phyloP scores from a whole-genome alignment of 306 rosid genomes.

The Vigna unguiculata region DNA sequence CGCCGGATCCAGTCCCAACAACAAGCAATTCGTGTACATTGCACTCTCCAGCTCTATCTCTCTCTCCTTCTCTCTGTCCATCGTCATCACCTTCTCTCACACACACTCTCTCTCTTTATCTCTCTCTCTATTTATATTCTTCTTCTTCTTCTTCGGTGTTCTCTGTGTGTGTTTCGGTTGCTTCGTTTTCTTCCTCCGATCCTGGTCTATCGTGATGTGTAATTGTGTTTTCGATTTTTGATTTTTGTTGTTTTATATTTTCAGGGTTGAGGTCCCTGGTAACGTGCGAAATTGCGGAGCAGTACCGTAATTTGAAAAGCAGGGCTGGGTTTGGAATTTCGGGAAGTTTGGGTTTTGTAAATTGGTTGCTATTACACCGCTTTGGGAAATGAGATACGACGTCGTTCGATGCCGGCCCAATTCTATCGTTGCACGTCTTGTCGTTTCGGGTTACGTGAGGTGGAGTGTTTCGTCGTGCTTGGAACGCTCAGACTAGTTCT shows the following conservation, averaged over 20 bases:
- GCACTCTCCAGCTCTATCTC: constrained; percentile 99
- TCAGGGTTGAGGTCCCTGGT: constrained; percentile 46
- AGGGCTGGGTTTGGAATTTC: constrained; percentile 33
- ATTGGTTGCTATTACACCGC: background rate
- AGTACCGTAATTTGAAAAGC: constrained; percentile 47
- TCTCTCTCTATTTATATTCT: background rate
- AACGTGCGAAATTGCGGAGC: constrained; percentile 40
- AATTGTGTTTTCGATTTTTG: background rate
- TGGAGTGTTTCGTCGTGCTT: background rate
- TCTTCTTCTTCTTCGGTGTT: background rate
- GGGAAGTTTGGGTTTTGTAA: background rate
- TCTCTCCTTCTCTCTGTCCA: constrained; percentile 99
- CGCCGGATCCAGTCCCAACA: constrained; percentile 96
- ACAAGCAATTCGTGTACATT: constrained; percentile 97
- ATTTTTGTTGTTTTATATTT: background rate
- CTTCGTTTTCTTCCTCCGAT: constrained; percentile 41
- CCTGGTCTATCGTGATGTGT: constrained; percentile 29
- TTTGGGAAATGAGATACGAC: background rate
- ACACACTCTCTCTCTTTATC: background rate
- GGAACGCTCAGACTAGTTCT: background rate
- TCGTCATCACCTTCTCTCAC: constrained; percentile 76
- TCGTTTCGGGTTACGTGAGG: constrained; percentile 29
- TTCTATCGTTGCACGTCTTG: constrained; percentile 16
- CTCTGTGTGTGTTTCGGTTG: constrained; percentile 22
- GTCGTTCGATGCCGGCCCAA: constrained; percentile 59